These are phyloP conservation scores for Tuber brumale DNA, from an alignment of 495 filamentous ascomycete species.

Conservation along the genomic window DNA sequence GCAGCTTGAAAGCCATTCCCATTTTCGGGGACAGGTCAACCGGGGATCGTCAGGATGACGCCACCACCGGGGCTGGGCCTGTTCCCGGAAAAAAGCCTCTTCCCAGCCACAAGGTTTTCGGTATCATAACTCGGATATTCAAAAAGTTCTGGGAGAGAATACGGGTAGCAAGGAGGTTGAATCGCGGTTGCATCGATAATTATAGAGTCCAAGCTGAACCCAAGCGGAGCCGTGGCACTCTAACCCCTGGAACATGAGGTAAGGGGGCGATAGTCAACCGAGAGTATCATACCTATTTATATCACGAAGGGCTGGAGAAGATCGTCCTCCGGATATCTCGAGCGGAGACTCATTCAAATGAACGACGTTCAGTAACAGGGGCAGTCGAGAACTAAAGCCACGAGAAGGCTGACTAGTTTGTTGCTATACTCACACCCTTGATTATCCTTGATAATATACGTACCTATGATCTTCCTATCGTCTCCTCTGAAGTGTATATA, in stretches of 20 bases:
- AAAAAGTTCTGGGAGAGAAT: neutral
- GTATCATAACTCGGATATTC: no score
- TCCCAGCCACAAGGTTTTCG: neutral
- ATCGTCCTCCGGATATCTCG: neutral
- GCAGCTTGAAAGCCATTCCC: neutral
- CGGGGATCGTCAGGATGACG: neutral
- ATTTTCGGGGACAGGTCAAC: neutral
- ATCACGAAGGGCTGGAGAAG: neutral
- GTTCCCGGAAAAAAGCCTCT: neutral
- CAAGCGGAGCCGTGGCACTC: neutral
- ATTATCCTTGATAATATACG: neutral
- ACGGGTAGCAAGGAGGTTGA: neutral
- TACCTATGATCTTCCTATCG: neutral
- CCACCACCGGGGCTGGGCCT: neutral
- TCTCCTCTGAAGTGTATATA: neutral
- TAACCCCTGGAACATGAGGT: neutral
- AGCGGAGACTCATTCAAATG: neutral
- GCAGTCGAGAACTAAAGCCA: neutral
- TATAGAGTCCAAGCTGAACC: neutral
- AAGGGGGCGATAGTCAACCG: neutral
- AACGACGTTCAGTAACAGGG: neutral
- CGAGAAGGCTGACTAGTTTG: neutral
- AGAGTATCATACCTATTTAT: neutral
- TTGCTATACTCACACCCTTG: neutral
- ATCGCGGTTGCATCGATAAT: neutral